Evolutionary conservation across 202 grass and related monocot species (phyloP), one percentile per base, ranked within the genome.

Genomic region (Carex arenaria): DNA sequence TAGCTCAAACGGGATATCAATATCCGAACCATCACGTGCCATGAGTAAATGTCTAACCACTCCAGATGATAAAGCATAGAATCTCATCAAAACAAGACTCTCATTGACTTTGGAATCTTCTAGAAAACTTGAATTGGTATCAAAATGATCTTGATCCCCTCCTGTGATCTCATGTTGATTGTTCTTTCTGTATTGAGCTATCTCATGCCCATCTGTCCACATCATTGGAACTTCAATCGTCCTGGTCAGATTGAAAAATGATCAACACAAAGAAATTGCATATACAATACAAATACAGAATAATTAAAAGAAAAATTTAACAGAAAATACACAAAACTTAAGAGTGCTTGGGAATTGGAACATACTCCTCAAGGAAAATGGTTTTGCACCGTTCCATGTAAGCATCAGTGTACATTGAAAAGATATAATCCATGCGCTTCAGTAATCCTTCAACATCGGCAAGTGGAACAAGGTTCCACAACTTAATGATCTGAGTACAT

Each of bases 51-150:
- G 90, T 62, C 87, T 89, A 79, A 81, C 85, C 59, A 94, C 69
- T 26, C 90, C 90, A 17, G 92, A 91, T 38, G 94, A 97, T 84
- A 97, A 51, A 7, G 92, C 90, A 75, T 93, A 97, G 81, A 97
- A 97, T 63, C 92, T 97, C 94, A 97, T 93, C 26, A 97, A 75
- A 60, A 97, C 77, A 53, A 97, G 88, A 61, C 94, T 94, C 60
- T 97, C 92, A n/a, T 68, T 94, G 69, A 97, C 94, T 91, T 93
- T 94, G 18, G 92, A 91, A 73, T 94, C 89, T 68, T 97, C 94
- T 81, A 93, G 66, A 55, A 36, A 15, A 64, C 32, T 64, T 7
- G 19, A 47, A 17, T 11, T 59, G 34, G n/a, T 65, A 32, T 93
- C 87, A 72, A 88, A 40, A 1, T 70, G 23, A 49, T 79, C 78